Evolutionary conservation across 768 basidiomycete genomes (phyloP), one percentile per base, ranked within the genome.

Genomic region (Cystofilobasidium macerans): DNA sequence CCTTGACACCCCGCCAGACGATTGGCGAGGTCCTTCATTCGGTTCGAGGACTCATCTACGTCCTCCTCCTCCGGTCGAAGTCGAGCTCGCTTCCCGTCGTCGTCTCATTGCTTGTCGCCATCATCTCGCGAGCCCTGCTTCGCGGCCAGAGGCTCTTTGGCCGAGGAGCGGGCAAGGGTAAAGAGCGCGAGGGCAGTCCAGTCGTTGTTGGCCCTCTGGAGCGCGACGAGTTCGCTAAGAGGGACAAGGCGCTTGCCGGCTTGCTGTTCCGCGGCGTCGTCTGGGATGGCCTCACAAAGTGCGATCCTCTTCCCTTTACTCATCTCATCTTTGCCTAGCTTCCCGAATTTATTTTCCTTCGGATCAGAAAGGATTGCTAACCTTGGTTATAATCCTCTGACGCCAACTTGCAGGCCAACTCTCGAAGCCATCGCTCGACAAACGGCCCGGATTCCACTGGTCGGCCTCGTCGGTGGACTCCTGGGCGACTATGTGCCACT

Each of bases 1-100:
- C 42, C 22, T 42, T 68, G 0, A 26, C n/a, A 18, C 20, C 28
- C 0, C n/a, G 47, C 26, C 36, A 38, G 20, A 53, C 58, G 32
- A 38, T 40, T 12, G 62, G 67, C n/a, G 67, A 68, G 38, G 28
- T 28, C 16, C 57, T 68, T 20, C 40, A 57, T 33, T 57, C 62
- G 3, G 24, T 54, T 2, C 57, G 61, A 32, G 67, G 67, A 20
- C 42, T 68, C 36, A n/a, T 68, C n/a, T 68, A 68, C 35, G 67
- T 64, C 32, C 54, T 64, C 53, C 45, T 57, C 40, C 63, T 57
- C 56, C 43, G 36, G 28, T 33, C 40, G 18, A 30, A 40, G 22
- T 57, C 56, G 43, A 28, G 43, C 9, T 56, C 40, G 24, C 43
- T 63, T 0, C 62, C 62, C 38, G 62, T 64, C 8, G 32, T 57